Conservation (phyloP, 352 stramenopile species). For the Aphanomyces cochlioides region DNA sequence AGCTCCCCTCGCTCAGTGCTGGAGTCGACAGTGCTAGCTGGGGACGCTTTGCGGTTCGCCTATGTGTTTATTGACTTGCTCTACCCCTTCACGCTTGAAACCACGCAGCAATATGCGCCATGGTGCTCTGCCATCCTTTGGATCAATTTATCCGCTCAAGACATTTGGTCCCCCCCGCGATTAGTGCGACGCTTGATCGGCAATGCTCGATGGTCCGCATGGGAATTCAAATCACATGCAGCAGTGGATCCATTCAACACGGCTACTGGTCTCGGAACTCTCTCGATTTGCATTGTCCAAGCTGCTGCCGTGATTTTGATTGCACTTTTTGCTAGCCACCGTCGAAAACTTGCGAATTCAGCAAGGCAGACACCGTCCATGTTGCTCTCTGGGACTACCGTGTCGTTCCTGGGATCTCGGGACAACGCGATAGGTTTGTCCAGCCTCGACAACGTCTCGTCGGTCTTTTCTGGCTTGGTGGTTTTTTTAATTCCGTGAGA, state of each 20-base stretch:
- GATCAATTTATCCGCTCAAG: not conserved
- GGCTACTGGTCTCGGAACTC: not conserved
- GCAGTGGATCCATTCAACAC: slow-evolving; percentile 2
- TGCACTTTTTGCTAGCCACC: not conserved
- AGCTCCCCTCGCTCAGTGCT: not conserved
- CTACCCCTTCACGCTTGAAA: not conserved
- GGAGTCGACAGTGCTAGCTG: not conserved
- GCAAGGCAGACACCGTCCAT: not conserved
- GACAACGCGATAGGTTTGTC: not conserved
- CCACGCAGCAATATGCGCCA: not conserved
- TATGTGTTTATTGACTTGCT: slow-evolving; percentile 23
- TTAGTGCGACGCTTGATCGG: not conserved
- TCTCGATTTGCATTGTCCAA: not conserved
- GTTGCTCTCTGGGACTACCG: not conserved
- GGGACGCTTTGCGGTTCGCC: slow-evolving; percentile 13
- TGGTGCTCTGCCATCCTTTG: not conserved
- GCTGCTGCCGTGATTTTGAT: not conserved
- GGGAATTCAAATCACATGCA: not conserved
- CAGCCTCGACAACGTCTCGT: not conserved
- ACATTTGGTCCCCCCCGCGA: not conserved
- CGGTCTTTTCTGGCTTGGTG: slow-evolving; percentile 9
- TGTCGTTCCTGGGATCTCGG: not conserved
- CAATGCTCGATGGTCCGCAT: not conserved
- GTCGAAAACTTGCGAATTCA: not conserved
- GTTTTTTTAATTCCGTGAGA: not conserved